Conservation (phyloP, 2,329 filamentous ascomycete genomes). For the Epichloe scottii region DNA sequence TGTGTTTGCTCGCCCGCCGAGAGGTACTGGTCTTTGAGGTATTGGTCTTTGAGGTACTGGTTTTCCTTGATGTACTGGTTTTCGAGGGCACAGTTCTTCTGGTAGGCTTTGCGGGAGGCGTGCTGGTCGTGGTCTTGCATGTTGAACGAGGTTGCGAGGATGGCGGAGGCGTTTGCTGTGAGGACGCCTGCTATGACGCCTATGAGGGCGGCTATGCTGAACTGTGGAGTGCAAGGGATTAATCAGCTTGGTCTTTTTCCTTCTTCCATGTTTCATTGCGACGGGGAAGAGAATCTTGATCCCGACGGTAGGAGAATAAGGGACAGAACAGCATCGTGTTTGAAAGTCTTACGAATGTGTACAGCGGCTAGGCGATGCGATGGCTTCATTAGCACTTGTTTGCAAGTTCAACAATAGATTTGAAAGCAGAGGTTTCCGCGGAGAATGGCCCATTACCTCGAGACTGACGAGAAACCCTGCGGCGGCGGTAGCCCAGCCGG, state of each 20-base stretch:
- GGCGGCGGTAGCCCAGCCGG: not conserved
- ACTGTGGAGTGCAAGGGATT: slow-evolving; percentile 15
- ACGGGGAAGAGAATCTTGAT: not conserved
- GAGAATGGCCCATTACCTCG: slow-evolving; percentile 1
- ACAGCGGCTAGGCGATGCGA: slow-evolving; percentile 23
- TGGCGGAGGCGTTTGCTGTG: slow-evolving; percentile 42
- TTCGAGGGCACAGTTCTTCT: slow-evolving; percentile 10
- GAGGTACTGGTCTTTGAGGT: slow-evolving; percentile 7
- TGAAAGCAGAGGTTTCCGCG: not conserved
- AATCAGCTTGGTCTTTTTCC: not conserved
- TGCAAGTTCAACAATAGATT: no score
- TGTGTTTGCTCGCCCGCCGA: not conserved
- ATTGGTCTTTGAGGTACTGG: slow-evolving; percentile 3
- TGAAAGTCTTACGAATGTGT: slow-evolving; percentile 26
- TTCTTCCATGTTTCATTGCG: not conserved
- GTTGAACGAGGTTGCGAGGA: slow-evolving; percentile 39
- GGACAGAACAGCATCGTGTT: not conserved
- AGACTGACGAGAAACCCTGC: slow-evolving; percentile 3
- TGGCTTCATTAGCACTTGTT: no score
- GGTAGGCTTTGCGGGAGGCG: slow-evolving; percentile 5
- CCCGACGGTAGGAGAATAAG: no score
- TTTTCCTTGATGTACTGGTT: slow-evolving; percentile 1
- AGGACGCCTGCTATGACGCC: slow-evolving; percentile 51
- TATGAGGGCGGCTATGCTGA: slow-evolving; percentile 54
- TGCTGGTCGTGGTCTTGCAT: slow-evolving; percentile 20